phyloP scores from a whole-genome alignment of 2,329 filamentous ascomycete species.

The Coniochaeta hoffmannii region DNA sequence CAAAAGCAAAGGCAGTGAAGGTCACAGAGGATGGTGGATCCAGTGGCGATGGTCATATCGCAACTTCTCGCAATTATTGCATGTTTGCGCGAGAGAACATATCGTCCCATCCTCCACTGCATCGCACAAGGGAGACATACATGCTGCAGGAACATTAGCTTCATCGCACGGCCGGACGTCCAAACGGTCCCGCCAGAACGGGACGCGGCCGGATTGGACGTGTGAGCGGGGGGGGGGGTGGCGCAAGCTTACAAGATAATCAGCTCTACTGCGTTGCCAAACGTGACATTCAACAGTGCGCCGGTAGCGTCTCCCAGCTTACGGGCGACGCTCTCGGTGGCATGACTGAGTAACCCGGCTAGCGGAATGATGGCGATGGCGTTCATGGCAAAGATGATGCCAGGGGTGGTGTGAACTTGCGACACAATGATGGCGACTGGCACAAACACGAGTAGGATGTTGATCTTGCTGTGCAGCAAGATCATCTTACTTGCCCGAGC shows the following conservation, averaged over 20 bases:
- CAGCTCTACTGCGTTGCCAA: conserved; percentile 56
- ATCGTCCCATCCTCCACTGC: neutral
- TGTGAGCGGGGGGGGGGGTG: neutral
- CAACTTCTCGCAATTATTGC: too few species aligned
- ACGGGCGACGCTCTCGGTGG: conserved; percentile 51
- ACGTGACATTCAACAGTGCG: conserved; percentile 53
- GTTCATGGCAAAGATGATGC: conserved; percentile 52
- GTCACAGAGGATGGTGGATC: too few species aligned
- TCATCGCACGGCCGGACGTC: neutral
- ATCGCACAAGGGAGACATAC: conserved; percentile 31
- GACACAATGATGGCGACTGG: conserved; percentile 58
- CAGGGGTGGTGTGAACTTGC: conserved; percentile 22
- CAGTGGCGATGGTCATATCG: too few species aligned
- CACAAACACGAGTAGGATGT: conserved; percentile 62
- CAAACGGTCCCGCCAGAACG: neutral
- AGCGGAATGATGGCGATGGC: conserved; percentile 53
- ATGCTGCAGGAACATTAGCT: conserved; percentile 32
- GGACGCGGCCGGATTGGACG: neutral
- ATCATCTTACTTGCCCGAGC: conserved; percentile 42
- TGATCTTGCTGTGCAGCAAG: conserved; percentile 56
- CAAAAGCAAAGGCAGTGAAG: neutral
- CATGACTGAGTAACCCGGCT: conserved; percentile 49
- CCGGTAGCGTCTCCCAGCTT: conserved; percentile 52
- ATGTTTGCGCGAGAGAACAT: neutral
- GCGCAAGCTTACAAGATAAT: conserved; percentile 38